Base-by-base conservation (phyloP, 2,329 filamentous ascomycete species). In the Cercospora sojina region DNA sequence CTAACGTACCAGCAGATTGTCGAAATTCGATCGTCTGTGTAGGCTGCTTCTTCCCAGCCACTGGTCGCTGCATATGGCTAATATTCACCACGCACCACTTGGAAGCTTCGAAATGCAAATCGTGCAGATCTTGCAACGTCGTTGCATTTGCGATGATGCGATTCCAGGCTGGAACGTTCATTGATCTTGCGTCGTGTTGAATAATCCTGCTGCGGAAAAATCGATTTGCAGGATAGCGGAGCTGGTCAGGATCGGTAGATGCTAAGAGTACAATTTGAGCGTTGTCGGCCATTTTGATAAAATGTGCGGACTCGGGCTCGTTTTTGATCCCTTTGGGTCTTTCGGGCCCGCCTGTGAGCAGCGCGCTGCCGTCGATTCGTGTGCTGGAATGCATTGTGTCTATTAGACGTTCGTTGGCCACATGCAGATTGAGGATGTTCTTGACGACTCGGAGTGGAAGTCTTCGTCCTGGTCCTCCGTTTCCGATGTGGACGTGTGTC, bases 401-500 rank as follows among this genome's bases (percentile, higher is more conserved):
- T 5, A 78, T 64, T 7, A 71, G 71, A 10, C 60, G 62, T 61
- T 78, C 76, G 62, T 76, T 75, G 0, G 73, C 74, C 43, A 71
- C 71, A 13, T 72, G 61, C 3, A 73, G 51, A 0, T 69, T 70
- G 27, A 76, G 43, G 9, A 78, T 31, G 31, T 77, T 77, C 63
- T 72, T 72, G n/a, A 79, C 41, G 1, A 70, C 70, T 7, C 62
- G 29, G 12, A 74, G 47, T 6, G 60, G 62, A 41, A 77, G 77
- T 7, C 59, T 43, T 18, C 59, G 35, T 0, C 71, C 70, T 3
- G 67, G 29, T n/a, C 31, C 43, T 1, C 69, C 71, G 27, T 75
- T 72, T 4, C 75, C 75, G 25, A 79, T 67, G 59, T 79, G 76
- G 18, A 78, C 70, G 56, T 79, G 76, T 0, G 76, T 32, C 0